These are phyloP conservation scores for Rhizophora apiculata DNA, from an alignment of 345 rosid species.

Conservation along the genomic window DNA sequence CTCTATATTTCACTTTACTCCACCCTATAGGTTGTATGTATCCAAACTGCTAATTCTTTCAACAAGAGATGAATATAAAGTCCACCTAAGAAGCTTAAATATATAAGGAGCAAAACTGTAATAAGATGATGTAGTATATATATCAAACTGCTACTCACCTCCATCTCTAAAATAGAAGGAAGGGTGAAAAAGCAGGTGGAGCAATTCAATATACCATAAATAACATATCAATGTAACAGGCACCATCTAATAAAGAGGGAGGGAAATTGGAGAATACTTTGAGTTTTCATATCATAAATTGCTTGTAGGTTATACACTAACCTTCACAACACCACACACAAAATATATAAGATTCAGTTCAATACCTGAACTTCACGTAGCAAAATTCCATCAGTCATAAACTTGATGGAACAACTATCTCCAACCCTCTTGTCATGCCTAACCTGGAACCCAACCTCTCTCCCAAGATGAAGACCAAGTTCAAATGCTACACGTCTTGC, in stretches of 20 bases:
- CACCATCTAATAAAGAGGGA: not conserved
- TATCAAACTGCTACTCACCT: no score
- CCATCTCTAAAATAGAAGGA: no score
- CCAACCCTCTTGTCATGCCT: slow-evolving; percentile 91
- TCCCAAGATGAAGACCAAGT: slow-evolving; percentile 78
- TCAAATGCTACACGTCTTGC: slow-evolving; percentile 91
- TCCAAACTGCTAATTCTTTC: no score
- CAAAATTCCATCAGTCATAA: slow-evolving; percentile 97
- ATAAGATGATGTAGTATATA: no score
- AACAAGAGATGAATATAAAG: no score
- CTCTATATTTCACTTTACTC: no score
- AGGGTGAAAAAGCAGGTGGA: not conserved
- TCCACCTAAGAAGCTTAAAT: no score
- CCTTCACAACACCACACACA: slow-evolving; percentile 2
- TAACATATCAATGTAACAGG: not conserved
- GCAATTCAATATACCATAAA: not conserved
- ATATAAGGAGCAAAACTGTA: no score
- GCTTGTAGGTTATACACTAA: not conserved
- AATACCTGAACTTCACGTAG: slow-evolving; percentile 87
- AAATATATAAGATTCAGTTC: slow-evolving; percentile 1
- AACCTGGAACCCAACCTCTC: slow-evolving; percentile 93
- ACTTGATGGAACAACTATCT: slow-evolving; percentile 65
- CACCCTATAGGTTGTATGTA: no score
- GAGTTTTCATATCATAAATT: not conserved
- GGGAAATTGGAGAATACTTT: not conserved